Percentiles rank a stretch among this genome's conserved stretches.
phyloP scores from a whole-genome alignment of 352 stramenopile species.

The Globisporangium viniferum region DNA sequence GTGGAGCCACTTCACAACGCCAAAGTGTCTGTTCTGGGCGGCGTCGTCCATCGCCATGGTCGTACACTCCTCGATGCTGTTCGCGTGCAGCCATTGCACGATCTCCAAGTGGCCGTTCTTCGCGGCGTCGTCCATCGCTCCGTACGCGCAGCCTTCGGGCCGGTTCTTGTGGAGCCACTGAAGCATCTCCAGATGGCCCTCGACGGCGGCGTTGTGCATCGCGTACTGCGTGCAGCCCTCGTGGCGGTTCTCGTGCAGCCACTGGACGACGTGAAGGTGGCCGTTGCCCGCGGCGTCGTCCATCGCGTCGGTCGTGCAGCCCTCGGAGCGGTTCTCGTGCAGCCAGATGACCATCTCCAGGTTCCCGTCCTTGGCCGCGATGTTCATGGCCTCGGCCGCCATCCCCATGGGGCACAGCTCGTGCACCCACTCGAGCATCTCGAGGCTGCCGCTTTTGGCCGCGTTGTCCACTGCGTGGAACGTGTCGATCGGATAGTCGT shows the following conservation, averaged over 20 bases:
- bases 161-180: conserved; percentile 22
- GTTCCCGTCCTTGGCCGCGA: conserved; percentile 15
- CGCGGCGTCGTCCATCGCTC: conserved; percentile 20
- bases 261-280: conserved; percentile 24
- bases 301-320: conserved; percentile 24
- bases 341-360: conserved; percentile 19
- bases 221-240: conserved; percentile 27
- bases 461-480: conserved; percentile 11
- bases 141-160: conserved; percentile 22
- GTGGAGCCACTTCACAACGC: conserved; percentile 18
- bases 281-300: conserved; percentile 24
- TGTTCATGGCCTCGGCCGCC: conserved; percentile 18
- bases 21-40: conserved; percentile 9
- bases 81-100: conserved; percentile 16
- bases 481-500: conserved; percentile 16
- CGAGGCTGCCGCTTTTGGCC: conserved; percentile 13
- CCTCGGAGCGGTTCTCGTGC: conserved; percentile 19
- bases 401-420: conserved; percentile 11
- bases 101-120: conserved; percentile 10
- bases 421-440: conserved; percentile 19
- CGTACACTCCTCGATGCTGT: conserved; percentile 17
- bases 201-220: conserved; percentile 22
- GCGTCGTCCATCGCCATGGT: conserved; percentile 20
- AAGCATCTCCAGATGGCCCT: conserved; percentile 20
- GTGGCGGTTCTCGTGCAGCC: conserved; percentile 19